phyloP scores from a whole-genome alignment of 2,329 filamentous ascomycete species.

The Arachnomyces sp. region DNA sequence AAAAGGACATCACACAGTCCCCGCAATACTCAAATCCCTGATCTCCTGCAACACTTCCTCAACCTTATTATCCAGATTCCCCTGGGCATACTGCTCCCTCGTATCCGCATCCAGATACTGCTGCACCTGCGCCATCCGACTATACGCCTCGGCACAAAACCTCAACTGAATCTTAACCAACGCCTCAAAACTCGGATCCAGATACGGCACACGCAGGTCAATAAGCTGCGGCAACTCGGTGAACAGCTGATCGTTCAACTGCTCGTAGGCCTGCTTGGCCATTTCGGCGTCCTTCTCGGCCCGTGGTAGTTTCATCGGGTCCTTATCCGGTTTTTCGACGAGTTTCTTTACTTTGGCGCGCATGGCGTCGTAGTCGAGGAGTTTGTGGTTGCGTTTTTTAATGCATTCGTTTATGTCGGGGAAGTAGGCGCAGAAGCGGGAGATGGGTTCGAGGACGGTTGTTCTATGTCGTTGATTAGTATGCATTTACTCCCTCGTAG shows the following conservation, averaged over 20 bases:
- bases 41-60: conserved; percentile 97
- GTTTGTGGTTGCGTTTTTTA: conserved; percentile 97
- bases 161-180: conserved; percentile 96
- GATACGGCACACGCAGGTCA: conserved; percentile 89
- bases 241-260: conserved; percentile 92
- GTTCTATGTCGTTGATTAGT: conserved; percentile 44
- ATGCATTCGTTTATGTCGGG: conserved; percentile 99
- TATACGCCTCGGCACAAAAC: conserved; percentile 97
- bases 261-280: conserved; percentile 86
- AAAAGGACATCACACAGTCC: conserved; percentile 46
- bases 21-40: conserved; percentile 84
- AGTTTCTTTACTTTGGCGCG: conserved; percentile 95
- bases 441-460: conserved; percentile 92
- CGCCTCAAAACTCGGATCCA: conserved; percentile 94
- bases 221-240: conserved; percentile 91
- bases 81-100: conserved; percentile 88
- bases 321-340: conserved; percentile 97
- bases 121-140: conserved; percentile 96
- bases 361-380: conserved; percentile 94
- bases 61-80: conserved; percentile 81
- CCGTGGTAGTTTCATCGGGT: conserved; percentile 88
- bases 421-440: conserved; percentile 95
- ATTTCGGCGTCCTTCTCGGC: conserved; percentile 95
- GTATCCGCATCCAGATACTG: conserved; percentile 96
- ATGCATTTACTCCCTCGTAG: not conserved